Evolutionary conservation across 495 filamentous ascomycete species (phyloP).

Genomic region (Apiosordaria backusii): DNA sequence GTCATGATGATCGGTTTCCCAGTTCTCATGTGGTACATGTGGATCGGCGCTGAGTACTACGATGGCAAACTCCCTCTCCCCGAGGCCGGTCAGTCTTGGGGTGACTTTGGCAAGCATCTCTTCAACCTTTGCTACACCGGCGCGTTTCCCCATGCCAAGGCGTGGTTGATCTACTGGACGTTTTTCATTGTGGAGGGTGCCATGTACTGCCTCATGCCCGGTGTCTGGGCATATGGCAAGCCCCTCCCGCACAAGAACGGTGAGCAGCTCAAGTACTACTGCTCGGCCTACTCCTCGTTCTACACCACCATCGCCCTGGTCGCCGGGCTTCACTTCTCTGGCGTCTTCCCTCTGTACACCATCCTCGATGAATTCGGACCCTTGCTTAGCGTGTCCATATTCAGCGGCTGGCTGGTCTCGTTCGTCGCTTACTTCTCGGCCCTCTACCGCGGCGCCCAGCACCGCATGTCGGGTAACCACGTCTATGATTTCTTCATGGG

Average conservation of each 20-base stretch:
- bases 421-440: constrained; percentile 84
- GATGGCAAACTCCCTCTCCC: constrained; percentile 73
- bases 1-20: constrained; percentile 93
- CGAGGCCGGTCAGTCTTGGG: constrained; percentile 58
- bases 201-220: constrained; percentile 80
- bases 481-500: constrained; percentile 99
- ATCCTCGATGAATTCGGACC: constrained; percentile 95
- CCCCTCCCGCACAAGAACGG: constrained; percentile 77
- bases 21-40: constrained; percentile 97
- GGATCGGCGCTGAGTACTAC: constrained; percentile 92
- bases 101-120: constrained; percentile 66
- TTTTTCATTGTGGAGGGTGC: constrained; percentile 81
- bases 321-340: constrained; percentile 67
- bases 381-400: constrained; percentile 82
- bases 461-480: constrained; percentile 87
- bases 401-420: constrained; percentile 77
- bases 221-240: constrained; percentile 78
- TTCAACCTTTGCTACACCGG: constrained; percentile 68
- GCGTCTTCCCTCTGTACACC: constrained; percentile 85
- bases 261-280: constrained; percentile 87
- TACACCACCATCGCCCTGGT: constrained; percentile 76
- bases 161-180: constrained; percentile 89
- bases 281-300: constrained; percentile 81
- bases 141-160: constrained; percentile 73
- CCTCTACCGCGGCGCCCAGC: constrained; percentile 70